Percentiles rank a stretch among this genome's conserved stretches.
These are phyloP conservation scores for Colletotrichum destructivum DNA, from an alignment of 2,329 filamentous ascomycete species.

Conservation along the genomic window DNA sequence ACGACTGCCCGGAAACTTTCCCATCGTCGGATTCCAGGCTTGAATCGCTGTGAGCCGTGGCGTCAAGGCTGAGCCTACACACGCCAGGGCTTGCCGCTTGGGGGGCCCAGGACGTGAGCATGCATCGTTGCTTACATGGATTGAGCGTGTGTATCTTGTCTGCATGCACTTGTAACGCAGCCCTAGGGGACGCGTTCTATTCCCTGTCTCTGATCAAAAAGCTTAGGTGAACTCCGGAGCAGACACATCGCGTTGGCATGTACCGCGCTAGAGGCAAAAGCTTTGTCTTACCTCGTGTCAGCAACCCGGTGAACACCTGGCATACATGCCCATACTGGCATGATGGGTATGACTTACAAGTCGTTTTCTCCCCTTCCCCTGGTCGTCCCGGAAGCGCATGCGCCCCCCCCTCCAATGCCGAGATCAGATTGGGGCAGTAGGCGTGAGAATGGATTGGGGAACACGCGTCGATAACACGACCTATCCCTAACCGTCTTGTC, in stretches of 20 bases:
- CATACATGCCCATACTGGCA: background rate
- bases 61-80: constrained; percentile 17
- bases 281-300: constrained; percentile 23
- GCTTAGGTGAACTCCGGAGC: constrained; percentile 5
- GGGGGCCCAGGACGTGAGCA: background rate
- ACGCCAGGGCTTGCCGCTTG: constrained; percentile 16
- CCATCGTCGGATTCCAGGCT: constrained; percentile 7
- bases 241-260: background rate
- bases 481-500: constrained; percentile 3
- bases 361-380: background rate
- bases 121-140: constrained; percentile 11
- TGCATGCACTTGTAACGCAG: constrained; percentile 14
- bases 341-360: background rate
- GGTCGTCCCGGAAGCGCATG: background rate
- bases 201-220: background rate
- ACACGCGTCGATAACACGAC: background rate
- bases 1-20: constrained; percentile 26
- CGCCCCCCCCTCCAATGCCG: background rate
- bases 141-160: constrained; percentile 11
- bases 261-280: constrained; percentile 13
- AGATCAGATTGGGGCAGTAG: background rate
- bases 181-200: background rate
- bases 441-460: background rate
- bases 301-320: constrained; percentile 5
- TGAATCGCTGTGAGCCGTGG: constrained; percentile 7